These are phyloP conservation scores for Gnaphalium uliginosum DNA, from an alignment of 129 eudicot genomes.

Conservation along the genomic window DNA sequence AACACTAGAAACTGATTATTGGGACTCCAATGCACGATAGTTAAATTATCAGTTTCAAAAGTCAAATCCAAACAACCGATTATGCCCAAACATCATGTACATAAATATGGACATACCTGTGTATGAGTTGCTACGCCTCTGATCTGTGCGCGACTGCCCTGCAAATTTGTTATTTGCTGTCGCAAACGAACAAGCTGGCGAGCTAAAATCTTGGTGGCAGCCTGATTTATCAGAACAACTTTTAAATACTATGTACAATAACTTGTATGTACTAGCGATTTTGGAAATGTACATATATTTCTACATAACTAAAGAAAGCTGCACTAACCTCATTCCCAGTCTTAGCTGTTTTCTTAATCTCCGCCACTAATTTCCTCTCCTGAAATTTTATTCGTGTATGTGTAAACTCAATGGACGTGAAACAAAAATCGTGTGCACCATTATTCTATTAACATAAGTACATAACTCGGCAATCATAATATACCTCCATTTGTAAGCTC, in stretches of 20 bases:
- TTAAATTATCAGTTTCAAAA: not conserved
- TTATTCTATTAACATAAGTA: not conserved
- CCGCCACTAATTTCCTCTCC: constrained; percentile 92
- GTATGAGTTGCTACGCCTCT: constrained; percentile 95
- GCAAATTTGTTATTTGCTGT: constrained; percentile 89
- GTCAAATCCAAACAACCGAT: not conserved
- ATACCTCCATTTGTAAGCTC: constrained; percentile 87
- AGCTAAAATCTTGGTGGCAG: constrained; percentile 92
- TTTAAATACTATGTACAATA: not conserved
- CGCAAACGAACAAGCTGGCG: constrained; percentile 89
- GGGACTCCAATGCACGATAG: not conserved
- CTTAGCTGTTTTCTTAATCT: constrained; percentile 92
- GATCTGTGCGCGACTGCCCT: constrained; percentile 93
- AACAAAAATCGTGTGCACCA: constrained; percentile 3
- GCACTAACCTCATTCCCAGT: constrained; percentile 82
- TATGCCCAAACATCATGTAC: not conserved
- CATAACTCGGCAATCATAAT: constrained; percentile 11
- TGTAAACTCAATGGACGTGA: constrained; percentile 25
- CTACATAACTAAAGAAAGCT: not conserved
- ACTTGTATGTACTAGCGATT: constrained; percentile 6
- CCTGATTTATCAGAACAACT: constrained; percentile 40
- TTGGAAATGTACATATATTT: constrained; percentile 8
- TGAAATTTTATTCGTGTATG: constrained; percentile 30
- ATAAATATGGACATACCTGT: constrained; percentile 46
- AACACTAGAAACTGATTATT: not conserved